These are phyloP conservation scores for Fusarium sp. DNA, from an alignment of 2,329 filamentous ascomycete genomes.

Conservation along the genomic window DNA sequence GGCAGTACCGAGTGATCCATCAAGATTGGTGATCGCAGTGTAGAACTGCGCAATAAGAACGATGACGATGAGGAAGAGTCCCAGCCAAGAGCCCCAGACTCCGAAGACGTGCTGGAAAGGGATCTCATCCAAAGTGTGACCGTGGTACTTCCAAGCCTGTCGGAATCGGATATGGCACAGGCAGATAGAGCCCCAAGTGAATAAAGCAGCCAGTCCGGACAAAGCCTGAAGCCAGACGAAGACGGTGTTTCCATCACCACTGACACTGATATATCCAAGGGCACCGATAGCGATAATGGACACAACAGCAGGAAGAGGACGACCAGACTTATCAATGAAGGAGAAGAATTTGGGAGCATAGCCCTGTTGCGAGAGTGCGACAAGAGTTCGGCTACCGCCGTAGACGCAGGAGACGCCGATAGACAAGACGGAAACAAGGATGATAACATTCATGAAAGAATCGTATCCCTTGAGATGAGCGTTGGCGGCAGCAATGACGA, in stretches of 20 bases:
- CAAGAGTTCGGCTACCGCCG: slow-evolving; percentile 66
- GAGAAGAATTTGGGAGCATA: slow-evolving; percentile 66
- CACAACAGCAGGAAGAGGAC: slow-evolving; percentile 62
- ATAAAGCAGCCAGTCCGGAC: slow-evolving; percentile 71
- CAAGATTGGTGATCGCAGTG: slow-evolving; percentile 54
- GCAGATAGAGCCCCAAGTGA: slow-evolving; percentile 76
- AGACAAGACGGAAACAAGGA: slow-evolving; percentile 66
- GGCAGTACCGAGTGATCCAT: slow-evolving; percentile 38
- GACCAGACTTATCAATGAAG: slow-evolving; percentile 66
- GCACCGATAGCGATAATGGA: slow-evolving; percentile 58
- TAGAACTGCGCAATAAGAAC: slow-evolving; percentile 66
- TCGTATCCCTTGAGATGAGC: slow-evolving; percentile 62
- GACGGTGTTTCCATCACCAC: slow-evolving; percentile 56
- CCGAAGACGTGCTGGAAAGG: slow-evolving; percentile 71
- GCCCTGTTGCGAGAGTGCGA: slow-evolving; percentile 66
- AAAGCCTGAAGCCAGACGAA: slow-evolving; percentile 74
- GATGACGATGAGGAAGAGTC: slow-evolving; percentile 65
- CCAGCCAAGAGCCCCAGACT: slow-evolving; percentile 71
- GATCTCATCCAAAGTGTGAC: slow-evolving; percentile 72
- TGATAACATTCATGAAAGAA: slow-evolving; percentile 67
- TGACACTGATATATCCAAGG: slow-evolving; percentile 60
- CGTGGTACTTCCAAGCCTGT: slow-evolving; percentile 67
- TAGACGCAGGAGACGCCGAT: slow-evolving; percentile 69
- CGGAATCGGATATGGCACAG: slow-evolving; percentile 76
- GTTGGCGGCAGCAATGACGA: slow-evolving; percentile 65